Percentiles rank a stretch among this genome's conserved stretches.
These are phyloP conservation scores for Ceratobasidium papillatum DNA, from an alignment of 1,284 basidiomycete genomes.

Conservation along the genomic window DNA sequence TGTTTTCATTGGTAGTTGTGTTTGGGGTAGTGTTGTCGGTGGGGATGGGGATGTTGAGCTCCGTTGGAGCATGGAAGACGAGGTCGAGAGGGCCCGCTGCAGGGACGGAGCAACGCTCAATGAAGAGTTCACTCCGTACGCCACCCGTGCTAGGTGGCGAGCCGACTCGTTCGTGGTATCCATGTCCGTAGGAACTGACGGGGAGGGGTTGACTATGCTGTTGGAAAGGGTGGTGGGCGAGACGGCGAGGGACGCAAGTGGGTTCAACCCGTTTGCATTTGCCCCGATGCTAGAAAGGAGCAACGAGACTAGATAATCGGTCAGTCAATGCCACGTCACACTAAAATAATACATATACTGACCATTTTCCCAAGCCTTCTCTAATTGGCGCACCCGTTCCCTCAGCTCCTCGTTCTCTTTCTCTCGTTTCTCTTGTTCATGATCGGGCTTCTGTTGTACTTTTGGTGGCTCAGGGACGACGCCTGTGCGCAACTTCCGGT, in stretches of 20 bases:
- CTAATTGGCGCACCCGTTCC: conserved; percentile 68
- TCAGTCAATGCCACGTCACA: conserved; percentile 49
- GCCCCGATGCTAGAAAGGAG: conserved; percentile 47
- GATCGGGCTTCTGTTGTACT: conserved; percentile 37
- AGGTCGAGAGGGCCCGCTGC: conserved; percentile 69
- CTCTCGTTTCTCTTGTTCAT: conserved; percentile 60
- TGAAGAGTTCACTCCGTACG: conserved; percentile 67
- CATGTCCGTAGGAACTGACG: conserved; percentile 50
- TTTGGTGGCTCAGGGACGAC: conserved; percentile 46
- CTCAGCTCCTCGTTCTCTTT: conserved; percentile 77
- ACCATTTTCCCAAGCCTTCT: conserved; percentile 80
- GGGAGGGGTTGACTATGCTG: conserved; percentile 49
- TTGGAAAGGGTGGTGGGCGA: conserved; percentile 49
- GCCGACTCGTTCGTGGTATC: conserved; percentile 62
- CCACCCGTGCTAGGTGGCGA: conserved; percentile 96
- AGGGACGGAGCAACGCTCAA: conserved; percentile 71
- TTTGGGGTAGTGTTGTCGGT: conserved; percentile 9
- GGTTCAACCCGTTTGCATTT: conserved; percentile 44
- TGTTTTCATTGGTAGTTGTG: conserved; percentile 38
- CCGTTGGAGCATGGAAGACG: conserved; percentile 35
- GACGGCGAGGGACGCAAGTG: conserved; percentile 46
- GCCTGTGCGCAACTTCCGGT: conserved; percentile 56
- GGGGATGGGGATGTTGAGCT: conserved; percentile 30
- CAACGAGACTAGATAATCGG: conserved; percentile 61
- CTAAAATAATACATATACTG: conserved; percentile 62